These are phyloP conservation scores for Austroboletus niveus DNA, from an alignment of 1,284 basidiomycete genomes.

Conservation along the genomic window DNA sequence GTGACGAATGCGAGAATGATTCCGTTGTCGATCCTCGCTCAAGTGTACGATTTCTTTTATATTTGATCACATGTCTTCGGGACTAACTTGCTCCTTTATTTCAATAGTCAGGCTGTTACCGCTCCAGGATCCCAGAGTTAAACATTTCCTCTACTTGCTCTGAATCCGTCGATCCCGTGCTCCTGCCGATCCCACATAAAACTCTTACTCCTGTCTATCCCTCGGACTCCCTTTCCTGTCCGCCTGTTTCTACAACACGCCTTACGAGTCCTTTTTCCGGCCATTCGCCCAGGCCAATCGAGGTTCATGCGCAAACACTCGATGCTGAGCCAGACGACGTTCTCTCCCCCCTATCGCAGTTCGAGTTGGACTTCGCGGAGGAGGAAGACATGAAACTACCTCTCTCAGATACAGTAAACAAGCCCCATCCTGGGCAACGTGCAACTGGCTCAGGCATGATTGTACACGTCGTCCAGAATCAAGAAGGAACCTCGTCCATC, in stretches of 20 bases:
- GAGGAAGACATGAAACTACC: conserved; percentile 14
- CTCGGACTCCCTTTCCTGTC: neutral
- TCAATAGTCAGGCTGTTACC: conserved; percentile 14
- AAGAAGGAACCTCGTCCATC: neutral
- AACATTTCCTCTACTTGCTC: conserved; percentile 11
- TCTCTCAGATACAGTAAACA: conserved; percentile 27
- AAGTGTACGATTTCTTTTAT: conserved; percentile 15
- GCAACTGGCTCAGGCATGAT: neutral
- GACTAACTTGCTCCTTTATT: conserved; percentile 2
- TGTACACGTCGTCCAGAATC: neutral
- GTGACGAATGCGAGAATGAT: conserved; percentile 15
- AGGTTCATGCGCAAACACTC: neutral
- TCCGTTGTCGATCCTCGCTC: conserved; percentile 9
- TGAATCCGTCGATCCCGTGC: conserved; percentile 10
- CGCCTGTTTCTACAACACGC: conserved; percentile 1
- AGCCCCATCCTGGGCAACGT: conserved; percentile 7
- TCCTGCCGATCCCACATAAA: neutral
- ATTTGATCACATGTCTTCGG: neutral
- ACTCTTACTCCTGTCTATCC: neutral
- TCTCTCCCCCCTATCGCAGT: conserved; percentile 21
- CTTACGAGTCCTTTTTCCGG: neutral
- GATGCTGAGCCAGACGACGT: conserved; percentile 4
- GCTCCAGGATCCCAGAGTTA: conserved; percentile 9
- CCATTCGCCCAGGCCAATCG: neutral
- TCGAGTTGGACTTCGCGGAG: conserved; percentile 22